Evolutionary conservation across 148 eudicot species (phyloP).

Genomic region (Fallopia convolvulus): DNA sequence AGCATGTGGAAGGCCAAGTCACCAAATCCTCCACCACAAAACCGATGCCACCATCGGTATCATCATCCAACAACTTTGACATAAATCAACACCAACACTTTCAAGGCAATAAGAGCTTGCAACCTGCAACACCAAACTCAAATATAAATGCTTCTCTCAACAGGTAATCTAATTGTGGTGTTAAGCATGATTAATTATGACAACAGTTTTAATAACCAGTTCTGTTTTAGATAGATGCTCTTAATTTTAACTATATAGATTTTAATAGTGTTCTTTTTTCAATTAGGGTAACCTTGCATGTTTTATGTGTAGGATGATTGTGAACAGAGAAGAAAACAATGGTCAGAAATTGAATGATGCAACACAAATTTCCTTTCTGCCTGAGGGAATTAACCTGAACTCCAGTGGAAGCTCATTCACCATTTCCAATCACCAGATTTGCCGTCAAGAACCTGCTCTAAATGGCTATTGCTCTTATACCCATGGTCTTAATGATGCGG

Average conservation of each 20-base stretch:
- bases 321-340: slow-evolving; percentile 5
- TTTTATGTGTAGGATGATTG: slow-evolving; percentile 13
- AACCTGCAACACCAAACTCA: background rate
- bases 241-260: too few relatives aligned
- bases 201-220: background rate
- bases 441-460: background rate
- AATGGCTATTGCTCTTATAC: slow-evolving; percentile 2
- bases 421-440: slow-evolving; percentile 11
- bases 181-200: background rate
- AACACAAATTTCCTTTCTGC: slow-evolving; percentile 11
- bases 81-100: background rate
- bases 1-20: slow-evolving; percentile 31
- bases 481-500: slow-evolving; percentile 11
- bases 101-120: slow-evolving; percentile 1
- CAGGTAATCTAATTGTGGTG: background rate
- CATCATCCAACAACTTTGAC: slow-evolving; percentile 1
- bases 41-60: background rate
- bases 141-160: background rate
- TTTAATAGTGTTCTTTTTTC: too few relatives aligned
- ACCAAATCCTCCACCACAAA: slow-evolving; percentile 14
- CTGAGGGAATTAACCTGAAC: slow-evolving; percentile 14
- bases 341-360: background rate
- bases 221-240: too few relatives aligned
- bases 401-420: slow-evolving; percentile 16
- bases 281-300: background rate